Evolutionary conservation across 441 rosid species (phyloP), one percentile per base, ranked within the genome.

Genomic region (Aquilaria agallochum): DNA sequence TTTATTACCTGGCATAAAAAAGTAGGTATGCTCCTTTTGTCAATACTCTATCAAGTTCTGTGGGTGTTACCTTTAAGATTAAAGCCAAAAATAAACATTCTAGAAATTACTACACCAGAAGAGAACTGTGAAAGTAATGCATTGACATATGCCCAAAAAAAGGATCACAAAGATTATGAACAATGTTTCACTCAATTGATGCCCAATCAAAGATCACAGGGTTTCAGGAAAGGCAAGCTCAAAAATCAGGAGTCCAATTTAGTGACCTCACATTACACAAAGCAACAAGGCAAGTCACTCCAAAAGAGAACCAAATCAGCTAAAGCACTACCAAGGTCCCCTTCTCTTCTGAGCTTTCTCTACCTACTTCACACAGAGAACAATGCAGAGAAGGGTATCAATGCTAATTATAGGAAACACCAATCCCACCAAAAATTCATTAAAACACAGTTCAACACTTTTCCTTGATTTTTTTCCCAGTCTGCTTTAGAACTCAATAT

Each of bases 21-120:
- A 95, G 84, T 88, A 92, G 86, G 77, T 90, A 92, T 34, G 96
- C 98, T 27, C 96, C 88, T 71, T 81, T 79, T 11, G 82, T 70
- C 65, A 92, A 74, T 54, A 92, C 89, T 68, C 79, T 81, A 62
- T 84, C 97, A 47, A 85, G 81, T 27, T 90, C 97, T 55, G 77
- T 78, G 48, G 86, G 63, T 65, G 82, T 85, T 63, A 95, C 98
- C 99, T 95, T 58, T 59, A 60, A 52, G 44, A 53, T 57, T 14
- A 66, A 55, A 48, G 34, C 57, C 46, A 56, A 53, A 59, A 20
- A 1, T 56, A 27, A 52, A 31, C 32, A 48, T 10, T 44, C 62
- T 31, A 50, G 47, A 20, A 33, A 68, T 14, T 2, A 36, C 36
- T 44, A 27, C 15, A 51, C 36, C 31, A 55, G 34, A 55, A 55